A percentile compares a stretch with the other conserved stretches of the same genome.
These are phyloP conservation scores for Discostella stelligera DNA, from an alignment of 352 stramenopile species.

Conservation along the genomic window DNA sequence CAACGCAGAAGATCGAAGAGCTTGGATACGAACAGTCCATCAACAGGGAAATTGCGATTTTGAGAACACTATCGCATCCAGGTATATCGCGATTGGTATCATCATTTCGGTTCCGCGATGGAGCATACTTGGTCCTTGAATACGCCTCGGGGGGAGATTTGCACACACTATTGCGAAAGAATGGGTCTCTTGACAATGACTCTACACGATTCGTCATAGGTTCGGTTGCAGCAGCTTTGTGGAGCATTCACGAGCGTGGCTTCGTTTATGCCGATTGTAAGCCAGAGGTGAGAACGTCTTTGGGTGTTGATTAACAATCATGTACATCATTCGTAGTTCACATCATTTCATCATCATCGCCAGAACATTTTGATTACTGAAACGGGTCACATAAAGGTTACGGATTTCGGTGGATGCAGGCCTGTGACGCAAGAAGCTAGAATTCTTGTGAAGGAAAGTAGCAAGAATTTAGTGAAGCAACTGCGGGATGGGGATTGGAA, in stretches of 20 bases:
- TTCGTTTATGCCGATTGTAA: slow-evolving; percentile 88
- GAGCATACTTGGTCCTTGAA: slow-evolving; percentile 86
- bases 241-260: slow-evolving; percentile 83
- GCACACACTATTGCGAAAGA: slow-evolving; percentile 78
- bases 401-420: slow-evolving; percentile 86
- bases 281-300: slow-evolving; percentile 46
- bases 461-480: slow-evolving; percentile 57
- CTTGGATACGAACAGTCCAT: slow-evolving; percentile 82
- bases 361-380: slow-evolving; percentile 88
- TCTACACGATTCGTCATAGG: slow-evolving; percentile 83
- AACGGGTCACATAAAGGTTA: slow-evolving; percentile 86
- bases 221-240: slow-evolving; percentile 83
- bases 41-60: slow-evolving; percentile 83
- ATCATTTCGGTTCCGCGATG: slow-evolving; percentile 84
- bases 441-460: slow-evolving; percentile 46
- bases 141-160: slow-evolving; percentile 86
- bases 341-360: neutral
- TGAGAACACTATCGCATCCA: slow-evolving; percentile 83
- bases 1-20: slow-evolving; percentile 76
- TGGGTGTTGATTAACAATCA: too few species aligned
- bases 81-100: slow-evolving; percentile 85
- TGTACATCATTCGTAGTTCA: neutral
- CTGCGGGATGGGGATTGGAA: slow-evolving; percentile 82
- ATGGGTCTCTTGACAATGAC: slow-evolving; percentile 83
- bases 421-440: slow-evolving; percentile 69